phyloP scores from a whole-genome alignment of 768 basidiomycete genomes.

The Lactarius tabidus region DNA sequence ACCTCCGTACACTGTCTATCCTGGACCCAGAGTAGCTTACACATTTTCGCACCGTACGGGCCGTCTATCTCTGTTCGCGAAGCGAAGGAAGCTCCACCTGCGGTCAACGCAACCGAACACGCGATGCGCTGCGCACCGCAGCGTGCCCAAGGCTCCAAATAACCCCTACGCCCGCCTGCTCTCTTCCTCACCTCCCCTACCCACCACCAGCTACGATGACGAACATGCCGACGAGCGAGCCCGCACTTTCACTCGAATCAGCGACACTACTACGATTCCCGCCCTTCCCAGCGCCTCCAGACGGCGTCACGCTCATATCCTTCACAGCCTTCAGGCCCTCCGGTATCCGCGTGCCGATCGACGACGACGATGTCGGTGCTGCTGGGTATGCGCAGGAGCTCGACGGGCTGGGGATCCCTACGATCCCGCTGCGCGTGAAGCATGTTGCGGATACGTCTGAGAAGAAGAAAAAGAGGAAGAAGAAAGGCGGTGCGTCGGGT shows the following conservation, averaged over 20 bases:
- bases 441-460: conserved; percentile 56
- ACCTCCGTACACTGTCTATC: no score
- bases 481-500: conserved; percentile 37
- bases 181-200: background rate
- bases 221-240: background rate
- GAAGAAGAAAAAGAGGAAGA: conserved; percentile 50
- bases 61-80: background rate
- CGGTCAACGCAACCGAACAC: background rate
- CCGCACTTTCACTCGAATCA: background rate
- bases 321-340: conserved; percentile 54
- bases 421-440: conserved; percentile 48
- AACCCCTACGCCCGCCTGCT: background rate
- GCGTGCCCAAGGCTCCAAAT: background rate
- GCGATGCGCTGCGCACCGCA: background rate
- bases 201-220: background rate
- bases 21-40: no score
- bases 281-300: conserved; percentile 45
- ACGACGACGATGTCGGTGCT: conserved; percentile 28
- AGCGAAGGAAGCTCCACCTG: background rate
- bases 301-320: conserved; percentile 46
- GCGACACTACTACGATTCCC: conserved; percentile 36
- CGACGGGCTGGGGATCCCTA: conserved; percentile 65
- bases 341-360: conserved; percentile 53
- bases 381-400: conserved; percentile 46
- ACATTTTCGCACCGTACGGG: background rate